Evolutionary conservation across 805 yeast species (phyloP), one percentile per base, ranked within the genome.

Genomic region (Schwanniomyces sp.): DNA sequence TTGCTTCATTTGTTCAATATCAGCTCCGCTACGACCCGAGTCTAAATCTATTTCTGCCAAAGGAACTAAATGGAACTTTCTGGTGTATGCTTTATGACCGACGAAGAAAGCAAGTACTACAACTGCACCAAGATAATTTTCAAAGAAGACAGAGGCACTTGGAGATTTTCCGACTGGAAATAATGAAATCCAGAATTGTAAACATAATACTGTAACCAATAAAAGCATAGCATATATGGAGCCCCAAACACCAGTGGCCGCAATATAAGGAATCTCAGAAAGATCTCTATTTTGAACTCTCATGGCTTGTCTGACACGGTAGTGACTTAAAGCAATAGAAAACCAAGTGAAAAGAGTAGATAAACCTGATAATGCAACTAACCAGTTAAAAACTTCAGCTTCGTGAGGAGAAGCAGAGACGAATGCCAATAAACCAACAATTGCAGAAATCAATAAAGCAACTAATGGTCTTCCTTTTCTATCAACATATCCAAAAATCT

Each of bases 11-110:
- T 70, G 55, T 5, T 83, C 86, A 43, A 75, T 45, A 58, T 84
- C 86, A n/a, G 72, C 58, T 38, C 76, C 81, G 47, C 81, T 78
- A 65, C 84, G 74, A 34, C 89, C 88, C 10, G 80, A 68, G 54
- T 80, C 84, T 40, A 84, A 67, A 54, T 84, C 89, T 63, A 84
- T 71, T 21, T 78, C 78, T n/a, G 63, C 58, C 36, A 78, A 73
- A 62, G 58, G 79, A 59, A 61, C 65, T 28, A 52, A 45, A 59
- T 39, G 69, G 63, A 72, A 64, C 49, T 72, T 69, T 49, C 72
- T 66, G 25, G 64, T 58, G 60, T 69, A 79, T 12, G 79, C 9
- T 65, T 81, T 83, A 64, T 79, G 84, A 16, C 71, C 76, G 37
- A 80, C 37, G 60, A 78, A 82, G 62, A 76, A 76, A n/a, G 60